Evolutionary conservation across 192 early-diverging fungal genomes (phyloP), one percentile per base, ranked within the genome.

Genomic region (Geranomyces variabilis): DNA sequence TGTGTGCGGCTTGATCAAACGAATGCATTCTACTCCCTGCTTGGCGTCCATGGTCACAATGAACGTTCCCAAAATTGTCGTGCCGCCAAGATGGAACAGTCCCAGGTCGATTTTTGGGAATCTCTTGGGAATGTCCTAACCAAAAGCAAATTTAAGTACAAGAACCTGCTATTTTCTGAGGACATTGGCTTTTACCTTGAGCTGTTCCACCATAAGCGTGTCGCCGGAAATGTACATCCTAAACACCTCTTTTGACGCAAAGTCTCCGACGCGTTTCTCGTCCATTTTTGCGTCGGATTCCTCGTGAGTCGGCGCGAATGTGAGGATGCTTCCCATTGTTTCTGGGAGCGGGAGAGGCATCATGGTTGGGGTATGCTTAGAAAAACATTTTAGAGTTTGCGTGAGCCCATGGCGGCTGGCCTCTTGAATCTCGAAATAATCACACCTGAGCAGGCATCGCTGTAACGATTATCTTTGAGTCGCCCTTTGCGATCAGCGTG

Each of bases 161-260:
- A 41, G 36, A 41, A 41, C 36, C 5, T 41, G 10, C 36, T 10
- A 19, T 0, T 9, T 19, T 8, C 55, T 17, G 0, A 9, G 10
- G 36, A 0, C 24, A 57, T 57, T 57, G 24, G 55, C 13, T 13
- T 29, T 30, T 29, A 66, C 64, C 45, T 66, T 66, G 17, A 66
- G 44, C 19, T 66, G 34, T 15, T 66, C 64, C 19, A 44, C n/a
- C 34, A 66, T 14, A 24, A 66, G 64, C 17, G 64, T 66, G 44
- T 66, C 64, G 31, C 64, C 64, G 0, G 64, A 66, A 15, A 66
- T 66, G 43, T 66, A 66, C 64, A 66, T 66, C 31, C 47, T 43
- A 31, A 66, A 66, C 45, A 41, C 64, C 19, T 30, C 55, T 7
- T 57, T 57, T 12, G 19, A 14, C 44, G 28, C 8, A 24, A 66